Evolutionary conservation across 306 rosid genomes (phyloP).

Genomic region (Quercus berberidifolia): DNA sequence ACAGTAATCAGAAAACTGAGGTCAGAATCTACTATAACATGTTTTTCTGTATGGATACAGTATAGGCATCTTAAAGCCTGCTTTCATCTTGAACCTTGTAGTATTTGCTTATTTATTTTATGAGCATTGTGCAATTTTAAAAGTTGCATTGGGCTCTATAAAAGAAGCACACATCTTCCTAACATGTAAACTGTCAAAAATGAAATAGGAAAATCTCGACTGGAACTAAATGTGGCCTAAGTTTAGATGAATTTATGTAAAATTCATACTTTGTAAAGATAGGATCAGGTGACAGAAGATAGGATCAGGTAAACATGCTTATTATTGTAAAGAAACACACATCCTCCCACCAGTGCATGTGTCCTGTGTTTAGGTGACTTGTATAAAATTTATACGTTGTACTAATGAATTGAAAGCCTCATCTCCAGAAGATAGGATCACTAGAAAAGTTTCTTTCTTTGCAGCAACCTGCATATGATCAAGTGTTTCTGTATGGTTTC

Average conservation of each 20-base stretch:
- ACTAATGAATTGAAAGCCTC: not conserved
- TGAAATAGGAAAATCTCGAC: not conserved
- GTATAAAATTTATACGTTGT: not conserved
- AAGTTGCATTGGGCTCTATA: not conserved
- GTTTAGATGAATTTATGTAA: not conserved
- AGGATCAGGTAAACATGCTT: not conserved
- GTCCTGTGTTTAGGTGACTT: not conserved
- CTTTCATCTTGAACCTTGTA: not conserved
- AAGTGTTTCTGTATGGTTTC: not conserved
- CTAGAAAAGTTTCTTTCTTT: not conserved
- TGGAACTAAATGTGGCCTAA: not conserved
- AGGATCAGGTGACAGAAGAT: not conserved
- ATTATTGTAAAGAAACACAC: not conserved
- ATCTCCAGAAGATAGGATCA: not conserved
- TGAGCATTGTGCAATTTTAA: not conserved
- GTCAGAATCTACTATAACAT: conserved; percentile 37
- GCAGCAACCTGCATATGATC: not conserved
- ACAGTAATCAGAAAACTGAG: conserved; percentile 99
- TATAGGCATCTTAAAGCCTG: not conserved
- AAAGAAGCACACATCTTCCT: not conserved
- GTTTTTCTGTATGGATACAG: not conserved
- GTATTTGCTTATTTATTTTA: not conserved
- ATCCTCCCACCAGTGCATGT: not conserved
- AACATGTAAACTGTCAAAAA: not conserved
- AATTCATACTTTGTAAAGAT: not conserved